These are phyloP conservation scores for Saprolegnia parasitica DNA, from an alignment of 352 stramenopile genomes.

Conservation along the genomic window DNA sequence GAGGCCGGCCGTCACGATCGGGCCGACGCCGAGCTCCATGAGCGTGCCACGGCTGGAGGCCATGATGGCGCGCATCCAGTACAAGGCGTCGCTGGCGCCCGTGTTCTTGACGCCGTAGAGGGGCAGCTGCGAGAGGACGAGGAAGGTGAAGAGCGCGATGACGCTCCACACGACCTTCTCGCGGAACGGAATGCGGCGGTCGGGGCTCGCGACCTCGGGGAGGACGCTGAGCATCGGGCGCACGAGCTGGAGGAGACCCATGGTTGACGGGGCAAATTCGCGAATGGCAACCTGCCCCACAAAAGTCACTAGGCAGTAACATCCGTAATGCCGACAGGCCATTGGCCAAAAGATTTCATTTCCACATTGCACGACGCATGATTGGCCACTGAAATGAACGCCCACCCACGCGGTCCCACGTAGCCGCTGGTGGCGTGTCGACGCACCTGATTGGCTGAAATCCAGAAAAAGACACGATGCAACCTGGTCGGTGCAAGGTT, in stretches of 20 bases:
- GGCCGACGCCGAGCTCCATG: conserved; percentile 98
- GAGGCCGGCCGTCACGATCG: conserved; percentile 98
- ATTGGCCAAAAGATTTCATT: background rate
- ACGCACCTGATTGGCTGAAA: conserved; percentile 5
- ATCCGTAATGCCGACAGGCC: background rate
- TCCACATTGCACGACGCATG: background rate
- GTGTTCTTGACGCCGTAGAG: conserved; percentile 98
- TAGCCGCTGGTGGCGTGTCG: background rate
- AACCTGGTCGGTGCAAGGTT: background rate
- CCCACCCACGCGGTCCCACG: conserved; percentile 6
- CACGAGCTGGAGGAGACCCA: conserved; percentile 98
- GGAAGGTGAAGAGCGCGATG: conserved; percentile 99
- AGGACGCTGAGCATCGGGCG: conserved; percentile 98
- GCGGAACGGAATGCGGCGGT: conserved; percentile 98
- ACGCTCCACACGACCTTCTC: conserved; percentile 99
- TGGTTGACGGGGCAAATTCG: conserved; percentile 32
- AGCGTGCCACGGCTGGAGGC: conserved; percentile 98
- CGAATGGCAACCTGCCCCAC: conserved; percentile 4
- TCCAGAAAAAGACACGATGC: background rate
- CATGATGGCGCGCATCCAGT: conserved; percentile 99
- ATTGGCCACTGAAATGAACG: conserved; percentile 13
- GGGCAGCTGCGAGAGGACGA: conserved; percentile 99
- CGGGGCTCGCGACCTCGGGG: conserved; percentile 95
- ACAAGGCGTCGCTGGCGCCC: conserved; percentile 98
- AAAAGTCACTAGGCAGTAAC: background rate